Percentiles rank a stretch among this genome's conserved stretches.
Evolutionary conservation across 495 filamentous ascomycete species (phyloP).

Genomic region (Neurospora sp.): DNA sequence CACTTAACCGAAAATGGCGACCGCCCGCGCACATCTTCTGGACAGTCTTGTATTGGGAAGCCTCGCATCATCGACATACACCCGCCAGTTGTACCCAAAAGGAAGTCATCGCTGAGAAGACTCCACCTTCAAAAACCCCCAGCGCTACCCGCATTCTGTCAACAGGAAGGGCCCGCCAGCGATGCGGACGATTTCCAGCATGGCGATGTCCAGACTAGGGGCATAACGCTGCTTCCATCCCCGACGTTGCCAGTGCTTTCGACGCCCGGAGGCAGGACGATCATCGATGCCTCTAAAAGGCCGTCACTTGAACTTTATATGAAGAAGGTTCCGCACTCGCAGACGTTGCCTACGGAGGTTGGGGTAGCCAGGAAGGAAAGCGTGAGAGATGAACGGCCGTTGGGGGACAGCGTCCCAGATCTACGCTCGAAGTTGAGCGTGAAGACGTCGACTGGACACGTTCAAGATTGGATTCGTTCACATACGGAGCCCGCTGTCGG

Average conservation of each 20-base stretch:
- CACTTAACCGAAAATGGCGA: background rate
- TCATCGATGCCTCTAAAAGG: conserved; percentile 15
- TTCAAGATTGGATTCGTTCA: background rate
- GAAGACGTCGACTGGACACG: background rate
- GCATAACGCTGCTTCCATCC: background rate
- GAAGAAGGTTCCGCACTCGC: background rate
- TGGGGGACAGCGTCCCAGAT: background rate
- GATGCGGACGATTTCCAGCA: background rate
- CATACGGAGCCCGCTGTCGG: background rate
- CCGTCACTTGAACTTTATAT: conserved; percentile 5
- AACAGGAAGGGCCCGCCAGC: background rate
- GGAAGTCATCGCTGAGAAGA: conserved; percentile 8
- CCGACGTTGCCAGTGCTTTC: conserved; percentile 2
- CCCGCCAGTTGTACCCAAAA: conserved; percentile 8
- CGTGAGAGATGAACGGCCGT: background rate
- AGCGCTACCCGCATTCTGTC: background rate
- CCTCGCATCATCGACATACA: conserved; percentile 20
- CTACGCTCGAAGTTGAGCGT: background rate
- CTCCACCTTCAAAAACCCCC: background rate
- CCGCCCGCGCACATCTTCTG: conserved; percentile 9
- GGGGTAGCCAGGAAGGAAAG: background rate
- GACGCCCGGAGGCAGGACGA: conserved; percentile 8
- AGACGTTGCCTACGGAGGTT: background rate
- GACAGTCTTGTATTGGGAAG: conserved; percentile 3
- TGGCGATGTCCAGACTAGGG: background rate